These are phyloP conservation scores for Hymenoscyphus fructigenus DNA, from an alignment of 2,329 filamentous ascomycete genomes.

Conservation along the genomic window DNA sequence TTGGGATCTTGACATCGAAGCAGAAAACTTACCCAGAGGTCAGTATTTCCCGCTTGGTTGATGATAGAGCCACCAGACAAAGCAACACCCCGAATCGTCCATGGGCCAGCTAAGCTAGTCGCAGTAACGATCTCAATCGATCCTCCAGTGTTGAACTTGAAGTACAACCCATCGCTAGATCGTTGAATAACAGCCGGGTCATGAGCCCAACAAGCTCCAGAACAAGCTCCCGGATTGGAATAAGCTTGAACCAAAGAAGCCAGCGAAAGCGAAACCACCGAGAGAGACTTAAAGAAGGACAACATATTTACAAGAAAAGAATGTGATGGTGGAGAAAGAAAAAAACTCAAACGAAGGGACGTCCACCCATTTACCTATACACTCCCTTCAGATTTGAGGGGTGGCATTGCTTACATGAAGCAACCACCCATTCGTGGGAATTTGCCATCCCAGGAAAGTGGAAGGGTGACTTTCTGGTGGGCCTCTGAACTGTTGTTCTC, in stretches of 20 bases:
- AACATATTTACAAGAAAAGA: slow-evolving; percentile 5
- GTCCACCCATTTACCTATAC: background rate
- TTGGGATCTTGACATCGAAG: background rate
- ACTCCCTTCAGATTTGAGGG: background rate
- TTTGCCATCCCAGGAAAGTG: too few relatives aligned
- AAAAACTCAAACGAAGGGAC: background rate
- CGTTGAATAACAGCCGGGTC: slow-evolving; percentile 44
- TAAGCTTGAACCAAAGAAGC: slow-evolving; percentile 2
- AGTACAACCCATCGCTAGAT: slow-evolving; percentile 43
- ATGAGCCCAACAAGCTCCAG: slow-evolving; percentile 42
- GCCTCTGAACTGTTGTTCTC: too few relatives aligned
- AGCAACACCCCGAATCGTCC: slow-evolving; percentile 42
- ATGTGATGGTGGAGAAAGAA: background rate
- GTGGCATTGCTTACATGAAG: too few relatives aligned
- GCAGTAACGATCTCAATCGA: slow-evolving; percentile 43
- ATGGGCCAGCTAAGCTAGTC: slow-evolving; percentile 41
- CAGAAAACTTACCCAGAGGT: slow-evolving; percentile 40
- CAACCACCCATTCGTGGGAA: too few relatives aligned
- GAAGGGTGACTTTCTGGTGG: too few relatives aligned
- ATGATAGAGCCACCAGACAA: slow-evolving; percentile 41
- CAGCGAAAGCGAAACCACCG: background rate
- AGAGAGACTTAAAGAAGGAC: background rate
- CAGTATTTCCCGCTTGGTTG: slow-evolving; percentile 37
- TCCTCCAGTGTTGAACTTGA: slow-evolving; percentile 43
- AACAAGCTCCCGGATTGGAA: slow-evolving; percentile 38